Evolutionary conservation across 2,329 filamentous ascomycete genomes (phyloP).

Genomic region (Fusarium brevicatenulatum): DNA sequence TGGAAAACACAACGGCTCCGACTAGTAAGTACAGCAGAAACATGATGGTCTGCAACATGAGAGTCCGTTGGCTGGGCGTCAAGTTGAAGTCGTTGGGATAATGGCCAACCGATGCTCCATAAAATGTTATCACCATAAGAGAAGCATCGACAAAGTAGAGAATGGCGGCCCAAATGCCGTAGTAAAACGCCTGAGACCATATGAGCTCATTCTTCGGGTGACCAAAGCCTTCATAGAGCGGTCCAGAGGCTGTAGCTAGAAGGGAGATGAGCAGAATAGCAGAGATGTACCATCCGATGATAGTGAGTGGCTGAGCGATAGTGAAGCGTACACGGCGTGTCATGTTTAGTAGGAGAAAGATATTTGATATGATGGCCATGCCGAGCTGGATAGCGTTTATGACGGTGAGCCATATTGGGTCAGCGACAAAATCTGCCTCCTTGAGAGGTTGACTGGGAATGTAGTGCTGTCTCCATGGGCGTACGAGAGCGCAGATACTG

Average conservation of each 20-base stretch:
- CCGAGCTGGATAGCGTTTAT: constrained; percentile 82
- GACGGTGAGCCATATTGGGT: constrained; percentile 78
- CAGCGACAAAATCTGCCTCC: constrained; percentile 63
- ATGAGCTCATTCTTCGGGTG: constrained; percentile 62
- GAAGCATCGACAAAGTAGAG: constrained; percentile 84
- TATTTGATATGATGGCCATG: constrained; percentile 80
- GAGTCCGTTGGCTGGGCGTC: constrained; percentile 81
- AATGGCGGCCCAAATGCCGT: constrained; percentile 80
- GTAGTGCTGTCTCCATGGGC: constrained; percentile 75
- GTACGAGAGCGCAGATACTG: constrained; percentile 86
- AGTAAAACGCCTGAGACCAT: constrained; percentile 87
- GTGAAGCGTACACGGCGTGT: constrained; percentile 81
- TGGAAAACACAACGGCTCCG: constrained; percentile 79
- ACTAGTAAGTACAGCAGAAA: constrained; percentile 84
- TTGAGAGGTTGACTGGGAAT: constrained; percentile 58
- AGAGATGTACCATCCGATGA: constrained; percentile 79
- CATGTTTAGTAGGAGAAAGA: constrained; percentile 89
- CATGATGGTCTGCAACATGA: constrained; percentile 90
- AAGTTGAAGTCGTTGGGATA: constrained; percentile 83
- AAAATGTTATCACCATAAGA: constrained; percentile 81
- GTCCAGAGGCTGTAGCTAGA: constrained; percentile 71
- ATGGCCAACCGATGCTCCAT: constrained; percentile 74
- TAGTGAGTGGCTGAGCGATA: constrained; percentile 84
- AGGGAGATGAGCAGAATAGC: constrained; percentile 74
- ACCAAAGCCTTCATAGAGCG: constrained; percentile 52